Conservation (phyloP, 169 alveolate species). For the Eimeria praecox region DNA sequence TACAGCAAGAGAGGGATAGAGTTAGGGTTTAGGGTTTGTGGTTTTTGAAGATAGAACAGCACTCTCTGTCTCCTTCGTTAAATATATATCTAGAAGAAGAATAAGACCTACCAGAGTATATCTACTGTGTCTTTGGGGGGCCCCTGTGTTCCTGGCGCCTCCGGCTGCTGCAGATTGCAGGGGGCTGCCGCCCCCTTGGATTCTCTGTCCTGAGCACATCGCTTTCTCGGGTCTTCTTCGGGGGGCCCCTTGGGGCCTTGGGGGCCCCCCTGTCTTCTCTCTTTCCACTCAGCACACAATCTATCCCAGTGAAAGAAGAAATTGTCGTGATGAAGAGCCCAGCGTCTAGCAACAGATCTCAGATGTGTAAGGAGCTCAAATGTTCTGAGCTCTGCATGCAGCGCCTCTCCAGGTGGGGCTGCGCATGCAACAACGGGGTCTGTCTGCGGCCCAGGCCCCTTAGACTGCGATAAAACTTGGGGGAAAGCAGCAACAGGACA, state of each 20-base stretch:
- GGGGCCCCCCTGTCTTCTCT: no score
- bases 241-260: no score
- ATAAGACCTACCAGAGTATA: neutral
- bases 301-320: slow-evolving; percentile 46
- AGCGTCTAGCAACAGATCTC: slow-evolving; percentile 11
- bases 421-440: neutral
- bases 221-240: no score
- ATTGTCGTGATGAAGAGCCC: slow-evolving; percentile 41
- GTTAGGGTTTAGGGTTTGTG: no score
- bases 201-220: neutral
- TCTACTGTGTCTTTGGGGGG: neutral
- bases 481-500: neutral
- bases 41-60: no score
- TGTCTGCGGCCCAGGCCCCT: no score
- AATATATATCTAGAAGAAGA: no score
- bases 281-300: slow-evolving; percentile 9
- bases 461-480: neutral
- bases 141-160: neutral
- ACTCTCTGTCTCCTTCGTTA: no score
- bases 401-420: slow-evolving; percentile 6
- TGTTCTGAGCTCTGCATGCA: slow-evolving; percentile 14
- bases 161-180: neutral
- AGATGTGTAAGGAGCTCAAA: slow-evolving; percentile 33
- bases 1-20: no score
- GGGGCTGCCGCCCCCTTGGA: neutral